A percentile compares a stretch with the other conserved stretches of the same genome.
phyloP scores from a whole-genome alignment of 768 basidiomycete species.

The Rhodocollybia butyracea region DNA sequence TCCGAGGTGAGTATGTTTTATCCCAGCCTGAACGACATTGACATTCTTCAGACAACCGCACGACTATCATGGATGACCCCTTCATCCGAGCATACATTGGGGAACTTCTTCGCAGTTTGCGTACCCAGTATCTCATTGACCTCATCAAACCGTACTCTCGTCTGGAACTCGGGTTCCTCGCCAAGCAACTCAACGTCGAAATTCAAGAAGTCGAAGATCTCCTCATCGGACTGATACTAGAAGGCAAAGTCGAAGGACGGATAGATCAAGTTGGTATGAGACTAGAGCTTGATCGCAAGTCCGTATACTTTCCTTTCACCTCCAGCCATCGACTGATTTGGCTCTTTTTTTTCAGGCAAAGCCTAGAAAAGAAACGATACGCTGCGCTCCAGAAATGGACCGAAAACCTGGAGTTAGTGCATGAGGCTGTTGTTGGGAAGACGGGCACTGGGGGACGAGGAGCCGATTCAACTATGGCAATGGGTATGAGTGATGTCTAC shows the following conservation, averaged over 20 bases:
- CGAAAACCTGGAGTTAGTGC: conserved; percentile 72
- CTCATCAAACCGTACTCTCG: conserved; percentile 97
- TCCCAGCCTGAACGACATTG: background rate
- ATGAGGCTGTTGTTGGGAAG: conserved; percentile 73
- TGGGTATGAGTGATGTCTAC: background rate
- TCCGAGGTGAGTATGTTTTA: conserved; percentile 57
- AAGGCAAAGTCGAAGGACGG: conserved; percentile 94
- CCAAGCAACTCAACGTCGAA: conserved; percentile 97
- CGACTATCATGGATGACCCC: conserved; percentile 93
- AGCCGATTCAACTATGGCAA: conserved; percentile 29
- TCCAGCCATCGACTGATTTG: background rate
- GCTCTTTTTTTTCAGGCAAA: conserved; percentile 51
- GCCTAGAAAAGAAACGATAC: conserved; percentile 84
- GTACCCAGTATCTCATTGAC: conserved; percentile 96
- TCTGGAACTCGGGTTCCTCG: conserved; percentile 89
- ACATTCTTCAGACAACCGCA: conserved; percentile 66
- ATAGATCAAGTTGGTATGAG: conserved; percentile 97
- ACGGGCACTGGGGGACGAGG: conserved; percentile 42
- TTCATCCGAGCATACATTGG: conserved; percentile 97
- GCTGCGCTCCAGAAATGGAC: conserved; percentile 81
- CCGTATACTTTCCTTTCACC: conserved; percentile 23
- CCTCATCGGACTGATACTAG: conserved; percentile 88
- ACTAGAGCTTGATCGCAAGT: conserved; percentile 88
- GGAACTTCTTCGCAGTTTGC: conserved; percentile 88
- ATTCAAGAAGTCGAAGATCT: conserved; percentile 91